Base-by-base conservation (phyloP, 2,329 filamentous ascomycete species). In the Alternaria consortialis region DNA sequence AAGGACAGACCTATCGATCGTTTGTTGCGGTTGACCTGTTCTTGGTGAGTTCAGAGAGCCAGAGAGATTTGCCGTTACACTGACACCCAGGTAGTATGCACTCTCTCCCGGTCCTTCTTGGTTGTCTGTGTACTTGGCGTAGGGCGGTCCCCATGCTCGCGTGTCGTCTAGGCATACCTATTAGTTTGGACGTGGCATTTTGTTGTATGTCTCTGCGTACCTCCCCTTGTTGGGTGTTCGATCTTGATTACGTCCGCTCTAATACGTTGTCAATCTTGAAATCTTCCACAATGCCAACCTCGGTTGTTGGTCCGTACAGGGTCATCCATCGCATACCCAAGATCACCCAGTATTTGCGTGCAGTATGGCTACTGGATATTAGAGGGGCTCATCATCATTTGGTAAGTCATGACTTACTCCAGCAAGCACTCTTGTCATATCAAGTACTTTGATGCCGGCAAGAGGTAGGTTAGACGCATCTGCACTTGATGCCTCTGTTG, bases 201-300 rank as follows among this genome's bases (percentile, higher is more conserved):
- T 20, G 17, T 7, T 6, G 27, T 15, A n/a, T 2, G 9, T 11
- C 4, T 4, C 7, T 23, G 8, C 58, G 36, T 57, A 75, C 74
- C 74, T 68, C 75, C 75, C 64, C 75, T 61, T 48, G 61, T 88
- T 4, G 95, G 95, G 79, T 99, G 95, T 80, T 99, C 95, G 63
- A 99, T 87, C 80, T 99, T 99, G 81, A 99, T 97, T 32, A 99
- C 89, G 78, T 99, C 94, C 67, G 95, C 95, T 66, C 93, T 96
- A 70, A 27, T 7, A 66, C 50, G 67, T 60, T 42, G 56, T 73
- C 43, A 73, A 61, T 58, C 60, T 53, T 11, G 32, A 20, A 34
- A 52, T 27, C 58, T 64, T 36, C 6, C 63, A 62, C 46, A 15
- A 60, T 58, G 60, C 67, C 61, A 72, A 77, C 70, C 69, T 70